phyloP scores from a whole-genome alignment of 2,329 filamentous ascomycete genomes.

The Ambrosiella xylebori region DNA sequence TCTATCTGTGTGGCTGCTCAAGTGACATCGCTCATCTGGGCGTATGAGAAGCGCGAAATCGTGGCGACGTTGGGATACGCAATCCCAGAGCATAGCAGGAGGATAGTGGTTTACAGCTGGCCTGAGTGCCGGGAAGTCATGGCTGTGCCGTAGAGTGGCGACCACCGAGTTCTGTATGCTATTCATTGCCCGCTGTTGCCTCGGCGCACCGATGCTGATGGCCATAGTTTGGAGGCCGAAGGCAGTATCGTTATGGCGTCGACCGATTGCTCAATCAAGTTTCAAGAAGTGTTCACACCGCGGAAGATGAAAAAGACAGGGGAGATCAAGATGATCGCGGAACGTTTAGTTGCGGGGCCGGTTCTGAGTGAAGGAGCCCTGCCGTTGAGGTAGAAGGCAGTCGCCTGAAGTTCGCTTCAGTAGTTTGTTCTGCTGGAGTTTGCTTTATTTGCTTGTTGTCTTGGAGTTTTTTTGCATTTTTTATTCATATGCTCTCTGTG shows the following conservation, averaged over 20 bases:
- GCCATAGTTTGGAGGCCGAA: slow-evolving; percentile 18
- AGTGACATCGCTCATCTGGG: slow-evolving; percentile 87
- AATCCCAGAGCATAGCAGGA: slow-evolving; percentile 72
- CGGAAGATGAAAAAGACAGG: not conserved
- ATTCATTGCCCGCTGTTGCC: slow-evolving; percentile 54
- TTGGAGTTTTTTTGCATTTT: no score
- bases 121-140: slow-evolving; percentile 75
- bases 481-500: no score
- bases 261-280: slow-evolving; percentile 83
- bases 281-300: slow-evolving; percentile 62
- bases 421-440: no score
- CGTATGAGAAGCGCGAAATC: slow-evolving; percentile 68
- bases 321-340: not conserved
- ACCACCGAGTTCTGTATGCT: slow-evolving; percentile 70
- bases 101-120: slow-evolving; percentile 90
- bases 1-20: slow-evolving; percentile 87
- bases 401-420: no score
- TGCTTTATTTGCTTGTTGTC: no score
- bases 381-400: no score
- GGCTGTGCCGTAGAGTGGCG: slow-evolving; percentile 66
- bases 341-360: no score
- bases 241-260: slow-evolving; percentile 74
- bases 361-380: no score
- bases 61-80: slow-evolving; percentile 87
- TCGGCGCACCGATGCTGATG: slow-evolving; percentile 16